Evolutionary conservation across 2,329 filamentous ascomycete genomes (phyloP), one percentile per base, ranked within the genome.

Genomic region (Fonsecaea multimorphosa): DNA sequence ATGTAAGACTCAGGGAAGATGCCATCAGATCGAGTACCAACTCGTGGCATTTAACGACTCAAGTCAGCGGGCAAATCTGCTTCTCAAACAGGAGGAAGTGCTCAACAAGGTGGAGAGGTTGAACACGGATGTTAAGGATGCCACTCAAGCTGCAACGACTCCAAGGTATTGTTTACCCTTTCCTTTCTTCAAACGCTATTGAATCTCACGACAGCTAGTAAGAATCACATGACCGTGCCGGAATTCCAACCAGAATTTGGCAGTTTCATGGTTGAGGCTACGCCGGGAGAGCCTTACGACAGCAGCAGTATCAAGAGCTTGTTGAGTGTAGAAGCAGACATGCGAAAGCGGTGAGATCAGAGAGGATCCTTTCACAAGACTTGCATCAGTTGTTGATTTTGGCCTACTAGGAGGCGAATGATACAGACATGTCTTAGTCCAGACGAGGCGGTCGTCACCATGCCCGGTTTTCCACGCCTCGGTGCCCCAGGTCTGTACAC

Each of bases 171-270:
- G 5, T n/a, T n/a, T 24, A 12, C 27, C 36, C 7, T 12, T 22
- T 7, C 14, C 24, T 19, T 19, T 40, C 38, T 40, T n/a, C 14
- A 16, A 40, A 16, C n/a, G n/a, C 38, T n/a, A 40, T 40, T 19
- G n/a, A 19, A n/a, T n/a, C 38, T n/a, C 16, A 40, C 38, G 29
- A 31, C 29, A 58, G 38, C 24, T 8, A 31, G 38, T 19, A 19
- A 8, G 5, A 3, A 19, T 40, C 38, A 40, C 2, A 19, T 6
- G 2, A 19, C n/a, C 38, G n/a, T 16, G 1, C 38, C 38, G 16
- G 92, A 95, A 24, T 98, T 98, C 75, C 94, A 98, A 74, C 94
- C 95, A 1, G 94, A 98, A 75, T 98, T 98, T 77, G 94, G 94
- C 34, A 88, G 94, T 61, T 98, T 97, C 78, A 98, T 98, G 94